phyloP scores from a whole-genome alignment of 1,284 basidiomycete species.

The Athelia sp. region DNA sequence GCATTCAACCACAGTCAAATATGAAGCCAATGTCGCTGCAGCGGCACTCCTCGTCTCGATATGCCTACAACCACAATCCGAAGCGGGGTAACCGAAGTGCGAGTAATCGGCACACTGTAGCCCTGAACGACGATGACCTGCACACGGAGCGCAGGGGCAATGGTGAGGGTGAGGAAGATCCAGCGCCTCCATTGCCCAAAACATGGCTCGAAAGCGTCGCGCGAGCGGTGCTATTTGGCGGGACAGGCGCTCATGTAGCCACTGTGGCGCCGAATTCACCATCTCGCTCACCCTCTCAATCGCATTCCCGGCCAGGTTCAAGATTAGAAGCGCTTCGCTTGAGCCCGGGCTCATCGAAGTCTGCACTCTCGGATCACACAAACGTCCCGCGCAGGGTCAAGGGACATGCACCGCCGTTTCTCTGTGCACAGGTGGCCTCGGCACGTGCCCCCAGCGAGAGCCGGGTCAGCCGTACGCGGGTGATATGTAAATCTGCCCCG shows the following conservation, averaged over 20 bases:
- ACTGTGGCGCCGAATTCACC: conserved; percentile 30
- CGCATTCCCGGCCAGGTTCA: not conserved
- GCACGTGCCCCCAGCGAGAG: not conserved
- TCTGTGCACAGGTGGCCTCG: not conserved
- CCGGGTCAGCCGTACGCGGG: conserved; percentile 4
- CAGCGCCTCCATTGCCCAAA: conserved; percentile 41
- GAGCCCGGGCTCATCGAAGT: conserved; percentile 12
- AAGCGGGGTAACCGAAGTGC: not conserved
- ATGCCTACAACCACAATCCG: not conserved
- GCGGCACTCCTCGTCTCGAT: conserved; percentile 1
- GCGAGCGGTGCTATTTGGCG: conserved; percentile 49
- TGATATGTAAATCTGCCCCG: conserved; percentile 11
- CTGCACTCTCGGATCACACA: conserved; percentile 34
- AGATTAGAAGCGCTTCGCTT: not conserved
- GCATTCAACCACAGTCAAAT: not conserved
- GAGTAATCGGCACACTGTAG: not conserved
- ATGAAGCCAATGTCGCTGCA: not conserved
- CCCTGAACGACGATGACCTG: not conserved
- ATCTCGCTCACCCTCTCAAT: not conserved
- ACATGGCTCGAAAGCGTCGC: conserved; percentile 64
- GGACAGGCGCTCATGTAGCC: conserved; percentile 37
- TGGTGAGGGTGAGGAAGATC: not conserved
- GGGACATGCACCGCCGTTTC: not conserved
- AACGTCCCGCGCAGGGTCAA: conserved; percentile 17
- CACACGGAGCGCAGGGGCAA: not conserved